These are phyloP conservation scores for Vicia faba DNA, from an alignment of 306 rosid species.

Conservation along the genomic window DNA sequence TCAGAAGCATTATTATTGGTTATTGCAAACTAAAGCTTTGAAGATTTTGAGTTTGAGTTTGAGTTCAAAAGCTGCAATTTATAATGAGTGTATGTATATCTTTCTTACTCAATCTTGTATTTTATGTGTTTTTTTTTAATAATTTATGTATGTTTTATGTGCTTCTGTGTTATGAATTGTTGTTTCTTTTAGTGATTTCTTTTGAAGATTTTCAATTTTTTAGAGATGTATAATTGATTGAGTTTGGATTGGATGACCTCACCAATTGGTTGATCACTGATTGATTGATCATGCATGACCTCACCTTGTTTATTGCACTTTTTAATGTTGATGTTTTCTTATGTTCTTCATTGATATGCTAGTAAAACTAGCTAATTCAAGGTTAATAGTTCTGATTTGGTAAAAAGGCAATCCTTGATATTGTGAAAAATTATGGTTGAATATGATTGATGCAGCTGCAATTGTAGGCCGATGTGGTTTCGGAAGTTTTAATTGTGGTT, in stretches of 20 bases:
- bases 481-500: too few species aligned
- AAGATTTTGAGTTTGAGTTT: conserved; percentile 19
- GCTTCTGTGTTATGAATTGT: neutral
- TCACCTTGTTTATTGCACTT: neutral
- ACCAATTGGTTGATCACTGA: conserved; percentile 4
- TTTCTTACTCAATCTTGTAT: neutral
- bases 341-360: conserved; percentile 11
- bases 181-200: neutral
- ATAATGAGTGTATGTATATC: conserved; percentile 6
- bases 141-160: neutral
- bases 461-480: neutral
- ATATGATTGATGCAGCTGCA: neutral
- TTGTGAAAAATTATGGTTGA: neutral
- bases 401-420: neutral
- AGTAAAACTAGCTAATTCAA: neutral
- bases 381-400: neutral
- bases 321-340: conserved; percentile 2
- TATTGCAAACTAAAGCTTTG: conserved; percentile 14
- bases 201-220: neutral
- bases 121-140: neutral
- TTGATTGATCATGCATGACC: too few species aligned
- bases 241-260: conserved; percentile 25
- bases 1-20: conserved; percentile 7
- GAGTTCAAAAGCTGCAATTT: conserved; percentile 10
- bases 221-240: neutral